Conservation (phyloP, 1,284 basidiomycete genomes). For the Papiliotrema nemorosa region DNA sequence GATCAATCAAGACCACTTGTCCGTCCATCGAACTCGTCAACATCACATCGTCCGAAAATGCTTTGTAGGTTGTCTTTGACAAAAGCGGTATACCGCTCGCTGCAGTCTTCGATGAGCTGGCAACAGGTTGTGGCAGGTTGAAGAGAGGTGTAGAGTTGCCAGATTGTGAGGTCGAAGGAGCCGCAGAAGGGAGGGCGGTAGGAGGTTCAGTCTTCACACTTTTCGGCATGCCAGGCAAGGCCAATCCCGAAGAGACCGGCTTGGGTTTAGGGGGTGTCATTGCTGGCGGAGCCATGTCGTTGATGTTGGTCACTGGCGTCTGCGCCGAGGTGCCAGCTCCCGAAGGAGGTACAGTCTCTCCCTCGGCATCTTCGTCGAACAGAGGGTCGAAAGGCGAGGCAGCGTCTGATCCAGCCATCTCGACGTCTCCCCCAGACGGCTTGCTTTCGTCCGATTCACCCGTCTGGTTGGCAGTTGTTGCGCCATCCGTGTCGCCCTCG, state of each 20-base stretch:
- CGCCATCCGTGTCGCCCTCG: neutral
- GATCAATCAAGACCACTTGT: slow-evolving; percentile 87
- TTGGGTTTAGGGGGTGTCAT: slow-evolving; percentile 1
- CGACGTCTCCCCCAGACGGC: slow-evolving; percentile 4
- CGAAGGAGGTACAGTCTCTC: slow-evolving; percentile 27
- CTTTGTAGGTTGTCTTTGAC: slow-evolving; percentile 58
- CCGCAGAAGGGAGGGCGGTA: neutral
- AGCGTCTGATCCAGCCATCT: slow-evolving; percentile 23
- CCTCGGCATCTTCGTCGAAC: slow-evolving; percentile 41
- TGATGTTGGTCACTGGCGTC: slow-evolving; percentile 10
- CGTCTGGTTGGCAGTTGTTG: neutral
- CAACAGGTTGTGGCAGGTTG: slow-evolving; percentile 4
- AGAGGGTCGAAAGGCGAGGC: slow-evolving; percentile 31
- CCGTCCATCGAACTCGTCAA: slow-evolving; percentile 91
- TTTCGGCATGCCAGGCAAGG: slow-evolving; percentile 4
- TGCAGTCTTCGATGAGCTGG: slow-evolving; percentile 6
- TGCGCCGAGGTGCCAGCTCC: slow-evolving; percentile 2
- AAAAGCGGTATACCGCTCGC: slow-evolving; percentile 48
- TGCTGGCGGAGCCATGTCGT: slow-evolving; percentile 11
- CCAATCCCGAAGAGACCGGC: slow-evolving; percentile 6
- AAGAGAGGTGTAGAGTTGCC: slow-evolving; percentile 7
- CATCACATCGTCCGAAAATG: slow-evolving; percentile 76
- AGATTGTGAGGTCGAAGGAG: slow-evolving; percentile 8
- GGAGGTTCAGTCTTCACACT: neutral
- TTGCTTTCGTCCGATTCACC: neutral